A percentile compares a stretch with the other conserved stretches of the same genome.
These are phyloP conservation scores for Ascochyta clinopodiicola DNA, from an alignment of 2,329 filamentous ascomycete species.

Conservation along the genomic window DNA sequence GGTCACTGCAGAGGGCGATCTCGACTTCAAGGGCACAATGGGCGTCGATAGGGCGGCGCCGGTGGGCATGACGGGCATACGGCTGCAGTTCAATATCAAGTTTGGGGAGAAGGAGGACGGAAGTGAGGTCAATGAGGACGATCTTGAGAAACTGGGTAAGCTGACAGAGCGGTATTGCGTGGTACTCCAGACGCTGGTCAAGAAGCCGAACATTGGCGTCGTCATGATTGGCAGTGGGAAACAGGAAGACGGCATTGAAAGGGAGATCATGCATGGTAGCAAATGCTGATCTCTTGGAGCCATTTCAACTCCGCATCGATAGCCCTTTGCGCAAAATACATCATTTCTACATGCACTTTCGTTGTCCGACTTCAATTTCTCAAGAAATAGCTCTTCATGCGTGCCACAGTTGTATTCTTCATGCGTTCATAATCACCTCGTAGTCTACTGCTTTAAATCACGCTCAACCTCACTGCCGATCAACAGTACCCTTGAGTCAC, in stretches of 20 bases:
- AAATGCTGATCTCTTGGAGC: slow-evolving; percentile 4
- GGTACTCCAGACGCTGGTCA: slow-evolving; percentile 42
- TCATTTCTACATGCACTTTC: too few relatives aligned
- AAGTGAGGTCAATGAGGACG: slow-evolving; percentile 49
- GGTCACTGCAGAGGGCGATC: slow-evolving; percentile 55
- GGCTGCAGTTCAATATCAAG: slow-evolving; percentile 53
- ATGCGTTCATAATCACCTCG: too few relatives aligned
- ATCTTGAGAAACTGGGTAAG: slow-evolving; percentile 55
- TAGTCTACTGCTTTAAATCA: too few relatives aligned
- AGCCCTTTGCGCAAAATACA: too few relatives aligned
- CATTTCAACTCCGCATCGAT: too few relatives aligned
- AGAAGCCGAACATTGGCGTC: slow-evolving; percentile 41
- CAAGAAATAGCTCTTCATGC: too few relatives aligned
- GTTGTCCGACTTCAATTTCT: too few relatives aligned
- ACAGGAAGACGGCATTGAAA: slow-evolving; percentile 27
- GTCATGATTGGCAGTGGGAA: slow-evolving; percentile 31
- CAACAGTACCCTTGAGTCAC: too few relatives aligned
- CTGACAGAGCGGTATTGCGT: slow-evolving; percentile 60
- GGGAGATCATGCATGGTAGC: slow-evolving; percentile 26
- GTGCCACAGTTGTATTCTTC: too few relatives aligned
- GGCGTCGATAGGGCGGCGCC: slow-evolving; percentile 56
- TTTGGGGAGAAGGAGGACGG: slow-evolving; percentile 42
- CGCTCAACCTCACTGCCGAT: too few relatives aligned
- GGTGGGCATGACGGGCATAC: slow-evolving; percentile 57
- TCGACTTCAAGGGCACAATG: slow-evolving; percentile 59